phyloP scores from a whole-genome alignment of 2,329 filamentous ascomycete species.

The Exophiala dermatitidis region DNA sequence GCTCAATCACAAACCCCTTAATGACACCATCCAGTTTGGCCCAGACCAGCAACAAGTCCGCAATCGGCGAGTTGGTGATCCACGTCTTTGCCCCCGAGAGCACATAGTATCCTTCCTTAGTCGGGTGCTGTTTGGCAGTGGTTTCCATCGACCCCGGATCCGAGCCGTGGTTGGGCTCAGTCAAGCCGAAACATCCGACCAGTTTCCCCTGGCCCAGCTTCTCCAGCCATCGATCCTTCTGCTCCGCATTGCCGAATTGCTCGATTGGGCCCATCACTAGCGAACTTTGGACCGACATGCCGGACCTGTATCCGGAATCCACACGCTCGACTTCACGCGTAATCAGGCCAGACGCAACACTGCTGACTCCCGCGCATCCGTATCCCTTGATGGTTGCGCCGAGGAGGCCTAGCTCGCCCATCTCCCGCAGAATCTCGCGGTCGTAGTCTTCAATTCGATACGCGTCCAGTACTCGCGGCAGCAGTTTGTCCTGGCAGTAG shows the following conservation, averaged over 20 bases:
- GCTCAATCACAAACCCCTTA: conserved; percentile 80
- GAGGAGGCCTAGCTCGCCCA: conserved; percentile 81
- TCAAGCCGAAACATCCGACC: conserved; percentile 79
- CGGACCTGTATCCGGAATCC: conserved; percentile 83
- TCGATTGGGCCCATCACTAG: conserved; percentile 89
- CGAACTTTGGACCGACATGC: conserved; percentile 88
- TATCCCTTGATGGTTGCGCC: conserved; percentile 85
- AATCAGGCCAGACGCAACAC: conserved; percentile 77
- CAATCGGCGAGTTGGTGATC: conserved; percentile 94
- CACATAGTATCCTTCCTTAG: conserved; percentile 71
- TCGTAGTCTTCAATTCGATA: conserved; percentile 84
- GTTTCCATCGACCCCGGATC: conserved; percentile 90
- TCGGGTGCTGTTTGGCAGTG: conserved; percentile 69
- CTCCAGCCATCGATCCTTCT: conserved; percentile 76
- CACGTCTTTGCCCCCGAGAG: conserved; percentile 82
- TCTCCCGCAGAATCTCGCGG: conserved; percentile 74
- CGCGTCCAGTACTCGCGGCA: conserved; percentile 78
- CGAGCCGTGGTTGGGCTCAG: conserved; percentile 86
- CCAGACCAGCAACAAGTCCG: conserved; percentile 81
- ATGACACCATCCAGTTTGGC: conserved; percentile 93
- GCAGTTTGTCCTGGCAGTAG: conserved; percentile 84
- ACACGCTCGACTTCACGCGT: conserved; percentile 85
- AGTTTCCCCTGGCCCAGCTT: conserved; percentile 73
- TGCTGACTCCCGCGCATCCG: conserved; percentile 77
- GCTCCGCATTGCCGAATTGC: conserved; percentile 73